phyloP scores from a whole-genome alignment of 768 basidiomycete species.

The Lyophyllum semitale region DNA sequence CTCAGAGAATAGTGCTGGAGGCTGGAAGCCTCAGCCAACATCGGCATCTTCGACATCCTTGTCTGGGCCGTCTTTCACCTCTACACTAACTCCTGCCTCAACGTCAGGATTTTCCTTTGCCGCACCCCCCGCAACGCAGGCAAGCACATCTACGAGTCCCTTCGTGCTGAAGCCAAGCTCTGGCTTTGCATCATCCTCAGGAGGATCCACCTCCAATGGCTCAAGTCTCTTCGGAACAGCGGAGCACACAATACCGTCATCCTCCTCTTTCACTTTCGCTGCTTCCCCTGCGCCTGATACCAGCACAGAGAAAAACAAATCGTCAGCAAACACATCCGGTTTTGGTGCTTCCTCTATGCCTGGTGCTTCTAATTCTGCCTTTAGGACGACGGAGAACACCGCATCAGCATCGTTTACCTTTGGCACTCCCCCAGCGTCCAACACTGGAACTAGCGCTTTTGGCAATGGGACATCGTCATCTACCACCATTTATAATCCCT shows the following conservation, averaged over 20 bases:
- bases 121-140: background rate
- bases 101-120: background rate
- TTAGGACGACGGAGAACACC: background rate
- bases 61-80: constrained; percentile 11
- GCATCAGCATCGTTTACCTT: constrained; percentile 7
- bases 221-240: background rate
- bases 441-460: background rate
- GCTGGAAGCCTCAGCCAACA: background rate
- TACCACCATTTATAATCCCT: constrained; percentile 1
- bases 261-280: background rate
- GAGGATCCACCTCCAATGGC: background rate
- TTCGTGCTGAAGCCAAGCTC: background rate
- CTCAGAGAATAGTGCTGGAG: background rate
- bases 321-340: background rate
- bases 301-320: background rate
- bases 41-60: constrained; percentile 3
- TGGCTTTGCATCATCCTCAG: background rate
- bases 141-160: background rate
- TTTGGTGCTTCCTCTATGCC: background rate
- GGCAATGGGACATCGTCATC: background rate
- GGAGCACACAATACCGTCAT: background rate
- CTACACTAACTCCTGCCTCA: background rate
- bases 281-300: background rate
- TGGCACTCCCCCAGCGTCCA: background rate
- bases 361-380: background rate